Evolutionary conservation across 768 basidiomycete genomes (phyloP), one percentile per base, ranked within the genome.

Genomic region (Boletales sp.): DNA sequence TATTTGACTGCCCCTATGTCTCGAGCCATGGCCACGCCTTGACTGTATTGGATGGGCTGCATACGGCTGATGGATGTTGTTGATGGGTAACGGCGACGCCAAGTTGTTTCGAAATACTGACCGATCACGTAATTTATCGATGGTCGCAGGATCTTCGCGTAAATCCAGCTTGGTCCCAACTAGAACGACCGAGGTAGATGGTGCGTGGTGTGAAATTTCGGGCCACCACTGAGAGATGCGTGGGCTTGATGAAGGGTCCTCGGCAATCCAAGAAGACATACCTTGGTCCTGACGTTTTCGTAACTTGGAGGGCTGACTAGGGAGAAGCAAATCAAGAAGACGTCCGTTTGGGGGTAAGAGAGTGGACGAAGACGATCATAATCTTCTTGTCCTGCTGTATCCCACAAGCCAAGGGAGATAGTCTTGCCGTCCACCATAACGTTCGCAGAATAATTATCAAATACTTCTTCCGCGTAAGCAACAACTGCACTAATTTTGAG

Each of bases 321-420:
- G 43, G 93, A 95, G 77, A 99, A 99, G 71, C 96, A 99, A 68
- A 99, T 94, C 72, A 99, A 78, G 77, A 99, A 99, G 51, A 99
- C 94, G 70, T 99, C 95, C 38, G 96, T 98, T 73, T 98, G 96
- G 21, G 96, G 96, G 74, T 99, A 99, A 56, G 92, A 95, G 61
- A 99, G 81, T 45, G 96, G 96, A 60, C 96, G 86, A 60, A 99
- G 87, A 39, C 96, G 87, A 74, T 95, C 93, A 68, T 95, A 99
- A 76, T 99, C 95, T 72, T 99, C 96, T 73, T 99, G 96, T 58
- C 96, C 96, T 33, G 96, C 96, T n/a, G 96, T 99, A 80, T 99
- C 96, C 96, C 96, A 99, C 49, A 99, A 77, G 44, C 95, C 95
- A 49, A 98, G 84, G 53, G 93, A 96, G 65, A 98, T 94, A 46